Conservation (phyloP, 371 early-diverging fungal genomes). For the Entomophthora muscae region DNA sequence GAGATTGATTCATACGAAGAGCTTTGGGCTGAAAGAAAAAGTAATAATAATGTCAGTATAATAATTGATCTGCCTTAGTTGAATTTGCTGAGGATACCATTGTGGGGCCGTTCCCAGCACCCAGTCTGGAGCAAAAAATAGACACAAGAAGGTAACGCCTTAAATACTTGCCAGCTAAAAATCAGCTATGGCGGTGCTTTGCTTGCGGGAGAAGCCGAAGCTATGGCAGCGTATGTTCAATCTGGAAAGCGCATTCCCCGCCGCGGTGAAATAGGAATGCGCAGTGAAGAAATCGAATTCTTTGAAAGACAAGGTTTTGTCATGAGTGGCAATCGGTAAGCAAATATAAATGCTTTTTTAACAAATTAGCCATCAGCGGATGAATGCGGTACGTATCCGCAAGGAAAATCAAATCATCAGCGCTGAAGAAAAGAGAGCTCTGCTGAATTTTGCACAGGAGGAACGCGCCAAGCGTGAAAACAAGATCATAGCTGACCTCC, state of each 20-base stretch:
- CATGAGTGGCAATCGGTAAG: slow-evolving; percentile 81
- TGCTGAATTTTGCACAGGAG: slow-evolving; percentile 63
- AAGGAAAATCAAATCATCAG: slow-evolving; percentile 87
- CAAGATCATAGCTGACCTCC: slow-evolving; percentile 70
- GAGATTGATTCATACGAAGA: slow-evolving; percentile 27
- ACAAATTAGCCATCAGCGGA: slow-evolving; percentile 52
- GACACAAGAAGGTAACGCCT: slow-evolving; percentile 26
- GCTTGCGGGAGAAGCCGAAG: slow-evolving; percentile 61
- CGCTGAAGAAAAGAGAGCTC: slow-evolving; percentile 67
- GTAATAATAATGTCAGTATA: slow-evolving; percentile 8
- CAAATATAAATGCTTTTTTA: background rate
- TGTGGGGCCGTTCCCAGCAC: slow-evolving; percentile 39
- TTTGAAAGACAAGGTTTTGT: slow-evolving; percentile 85
- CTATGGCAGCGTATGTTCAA: slow-evolving; percentile 75
- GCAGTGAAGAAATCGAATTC: slow-evolving; percentile 58
- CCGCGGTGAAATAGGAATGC: slow-evolving; percentile 90
- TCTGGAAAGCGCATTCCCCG: slow-evolving; percentile 90
- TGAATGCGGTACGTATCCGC: slow-evolving; percentile 90
- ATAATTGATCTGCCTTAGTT: slow-evolving; percentile 15
- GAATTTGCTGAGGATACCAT: slow-evolving; percentile 35
- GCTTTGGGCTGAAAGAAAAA: slow-evolving; percentile 40
- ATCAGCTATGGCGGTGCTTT: slow-evolving; percentile 57
- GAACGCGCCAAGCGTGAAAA: slow-evolving; percentile 73
- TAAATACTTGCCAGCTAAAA: background rate
- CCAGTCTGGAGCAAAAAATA: slow-evolving; percentile 24